Evolutionary conservation across 2,329 filamentous ascomycete genomes (phyloP), one percentile per base, ranked within the genome.

Genomic region (Xylaria arbuscula): DNA sequence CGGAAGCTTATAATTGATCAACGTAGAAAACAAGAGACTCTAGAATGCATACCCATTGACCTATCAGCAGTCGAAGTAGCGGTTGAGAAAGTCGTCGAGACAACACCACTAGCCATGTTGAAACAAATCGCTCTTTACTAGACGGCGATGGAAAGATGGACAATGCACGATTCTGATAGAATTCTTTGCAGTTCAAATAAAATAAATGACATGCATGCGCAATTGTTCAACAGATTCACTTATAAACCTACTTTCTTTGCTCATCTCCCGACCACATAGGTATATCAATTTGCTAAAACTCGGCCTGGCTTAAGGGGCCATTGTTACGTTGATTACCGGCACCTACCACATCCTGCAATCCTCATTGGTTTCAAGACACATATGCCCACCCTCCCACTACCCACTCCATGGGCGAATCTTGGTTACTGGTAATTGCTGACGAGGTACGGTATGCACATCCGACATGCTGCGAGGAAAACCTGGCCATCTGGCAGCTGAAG

Each of bases 341-440:
- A 22, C 13, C 9, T 24, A 22, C 13, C 9, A n/a, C 50, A 19
- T 55, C 40, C 50, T 62, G 19, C 60, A 24, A 24, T 24, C 15
- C 24, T 13, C 19, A 55, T 62, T 53, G n/a, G 60, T 55, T 54
- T 62, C 60, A 47, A 55, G 50, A 42, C 22, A 55, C 47, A 50
- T 24, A 55, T 19, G 24, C 19, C 36, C 48, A 24, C 50, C 48
- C 19, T 24, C 50, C 15, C 32, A 15, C 24, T 38, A 28, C n/a
- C 60, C 38, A 62, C 50, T 15, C n/a, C 3, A n/a, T 42, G n/a
- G 50, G 38, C 55, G 50, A 55, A 62, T 48, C 60, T 54, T 40
- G 50, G 36, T 62, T 55, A 1, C 32, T 48, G 60, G 50, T 55
- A 22, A n/a, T 24, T 9, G 28, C 40, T 55, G 40, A 62, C 40